Base-by-base conservation (phyloP, 2,329 filamentous ascomycete genomes). In the Neoscytalidium dimidiatum region DNA sequence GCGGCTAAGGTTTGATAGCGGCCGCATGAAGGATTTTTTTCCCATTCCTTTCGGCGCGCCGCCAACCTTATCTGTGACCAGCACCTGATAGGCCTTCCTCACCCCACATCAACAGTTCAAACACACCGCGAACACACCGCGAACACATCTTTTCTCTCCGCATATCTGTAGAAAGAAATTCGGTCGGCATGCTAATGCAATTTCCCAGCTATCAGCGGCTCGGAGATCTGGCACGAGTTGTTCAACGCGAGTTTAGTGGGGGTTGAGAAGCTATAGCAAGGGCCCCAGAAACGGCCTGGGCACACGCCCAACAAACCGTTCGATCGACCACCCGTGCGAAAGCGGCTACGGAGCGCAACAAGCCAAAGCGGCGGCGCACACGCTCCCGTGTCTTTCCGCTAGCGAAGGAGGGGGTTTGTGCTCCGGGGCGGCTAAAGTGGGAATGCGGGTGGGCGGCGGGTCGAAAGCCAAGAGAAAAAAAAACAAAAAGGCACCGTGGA, bases 401-500 rank as follows among this genome's bases (percentile, higher is more conserved):
- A 60, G 28, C 43, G 38, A 46, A 43, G 23, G 26, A 31, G 48
- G 29, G 29, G 44, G 44, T 23, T 52, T 31, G 29, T 28, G 49
- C 17, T 52, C 29, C 28, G 23, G 19, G 56, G 41, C 56, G 56
- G 56, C 41, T 60, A 60, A 60, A 60, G 56, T 41, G 56, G 56
- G 35, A 29, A 28, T 14, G 31, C 51, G 33, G 52, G 33, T 3
- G 53, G 21, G 35, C 13, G 26, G 31, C 49, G 31, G n/a, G n/a
- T 19, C 4, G 38, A 41, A 41, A 9, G n/a, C n/a, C n/a, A n/a
- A 41, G 14, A 41, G 7, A n/a, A n/a, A n/a, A n/a, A n/a, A n/a
- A n/a, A n/a, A n/a, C n/a, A n/a, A n/a, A n/a, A n/a, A n/a, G n/a
- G n/a, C n/a, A n/a, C n/a, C n/a, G n/a, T n/a, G n/a, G n/a, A n/a